phyloP scores from a whole-genome alignment of 1,139 yeast genomes.

The Wickerhamomyces sp. region DNA sequence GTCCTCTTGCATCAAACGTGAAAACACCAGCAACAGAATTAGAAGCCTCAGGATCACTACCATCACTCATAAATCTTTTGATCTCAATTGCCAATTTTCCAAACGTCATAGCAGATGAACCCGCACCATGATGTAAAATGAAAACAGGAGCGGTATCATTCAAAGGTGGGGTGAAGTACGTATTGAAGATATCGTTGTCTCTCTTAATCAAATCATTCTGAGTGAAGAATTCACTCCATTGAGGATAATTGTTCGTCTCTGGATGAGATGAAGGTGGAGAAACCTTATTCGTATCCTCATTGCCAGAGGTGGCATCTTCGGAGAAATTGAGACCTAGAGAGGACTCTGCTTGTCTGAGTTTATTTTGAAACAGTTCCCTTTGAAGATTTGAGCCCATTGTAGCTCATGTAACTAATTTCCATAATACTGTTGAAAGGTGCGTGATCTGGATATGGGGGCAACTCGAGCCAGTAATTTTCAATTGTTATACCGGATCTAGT shows the following conservation, averaged over 20 bases:
- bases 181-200: constrained; percentile 39
- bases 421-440: no score
- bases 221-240: constrained; percentile 36
- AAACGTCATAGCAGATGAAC: constrained; percentile 80
- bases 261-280: no score
- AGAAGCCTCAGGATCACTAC: constrained; percentile 12
- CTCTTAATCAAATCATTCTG: constrained; percentile 25
- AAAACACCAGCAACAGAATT: constrained; percentile 48
- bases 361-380: constrained; percentile 32
- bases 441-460: no score
- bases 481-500: no score
- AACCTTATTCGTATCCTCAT: no score
- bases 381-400: no score
- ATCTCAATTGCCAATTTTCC: constrained; percentile 44
- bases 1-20: constrained; percentile 79
- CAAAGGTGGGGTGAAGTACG: constrained; percentile 55
- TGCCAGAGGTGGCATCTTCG: constrained; percentile 31
- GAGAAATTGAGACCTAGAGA: constrained; percentile 32
- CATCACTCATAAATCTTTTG: constrained; percentile 22
- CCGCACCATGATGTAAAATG: constrained; percentile 91
- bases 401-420: no score
- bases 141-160: constrained; percentile 46
- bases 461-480: no score
- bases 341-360: constrained; percentile 35
- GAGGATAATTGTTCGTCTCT: no score